Evolutionary conservation across 2,329 filamentous ascomycete genomes (phyloP), one percentile per base, ranked within the genome.

Genomic region (Colletotrichum coccodes): DNA sequence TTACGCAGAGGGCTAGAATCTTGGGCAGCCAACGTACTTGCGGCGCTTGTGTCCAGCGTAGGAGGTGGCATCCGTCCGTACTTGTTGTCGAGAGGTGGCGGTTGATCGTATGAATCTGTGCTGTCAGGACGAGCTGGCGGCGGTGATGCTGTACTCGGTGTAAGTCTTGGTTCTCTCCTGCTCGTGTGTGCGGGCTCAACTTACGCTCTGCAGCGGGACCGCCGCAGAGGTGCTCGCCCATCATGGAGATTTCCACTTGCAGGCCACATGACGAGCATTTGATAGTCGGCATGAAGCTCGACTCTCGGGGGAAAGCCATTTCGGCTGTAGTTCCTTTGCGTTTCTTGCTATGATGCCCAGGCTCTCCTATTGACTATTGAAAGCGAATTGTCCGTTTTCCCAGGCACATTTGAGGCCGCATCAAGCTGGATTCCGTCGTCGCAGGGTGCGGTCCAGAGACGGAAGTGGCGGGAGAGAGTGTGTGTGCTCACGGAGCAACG

Each of bases 241-340:
- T 92, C 79, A 91, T 84, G 46, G 92, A 91, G 73, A 97, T 96
- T 76, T 95, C 91, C 68, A 97, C 93, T 75, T 95, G 89, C 46
- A 84, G 80, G 46, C 90, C 89, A 78, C 94, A 97, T 82, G 87
- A 90, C 60, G 94, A 97, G 81, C 94, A 97, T 85, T 95, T 97
- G 81, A 97, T 93, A 28, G 90, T 90, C 76, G 94, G 93, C 83
- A 96, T 85, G 72, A 95, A 89, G 79, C 88, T 87, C 78, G 89
- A 91, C 78, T 90, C 87, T 76, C 90, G 85, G 74, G 84, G 84
- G 71, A 82, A 78, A 50, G 83, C 81, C 85, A 88, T 87, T 71
- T 71, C 80, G 76, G 73, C 75, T 77, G 70, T 69, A 68, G 12
- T 21, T 47, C 42, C 28, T 46, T 42, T 32, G n/a, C 26, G 30